Evolutionary conservation across 441 rosid genomes (phyloP).

Genomic region (Corymbia calophylla): DNA sequence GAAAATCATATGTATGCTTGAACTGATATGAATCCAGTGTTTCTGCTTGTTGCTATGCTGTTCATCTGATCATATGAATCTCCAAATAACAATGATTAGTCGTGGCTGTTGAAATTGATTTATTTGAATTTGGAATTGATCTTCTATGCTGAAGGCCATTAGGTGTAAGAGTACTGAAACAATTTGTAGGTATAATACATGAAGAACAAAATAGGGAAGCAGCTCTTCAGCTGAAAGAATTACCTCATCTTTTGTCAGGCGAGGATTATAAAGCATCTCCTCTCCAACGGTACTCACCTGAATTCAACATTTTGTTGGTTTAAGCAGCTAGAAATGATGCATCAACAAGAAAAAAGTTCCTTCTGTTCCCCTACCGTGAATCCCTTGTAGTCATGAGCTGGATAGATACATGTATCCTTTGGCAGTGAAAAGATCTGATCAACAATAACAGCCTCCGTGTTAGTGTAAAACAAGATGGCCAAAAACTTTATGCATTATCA

Average conservation of each 20-base stretch:
- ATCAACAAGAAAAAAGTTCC: neutral
- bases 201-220: neutral
- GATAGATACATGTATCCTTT: slow-evolving; percentile 74
- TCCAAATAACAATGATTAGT: neutral
- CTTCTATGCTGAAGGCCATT: neutral
- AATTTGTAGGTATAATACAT: neutral
- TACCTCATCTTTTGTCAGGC: slow-evolving; percentile 81
- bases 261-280: slow-evolving; percentile 66
- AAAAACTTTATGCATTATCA: neutral
- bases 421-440: slow-evolving; percentile 78
- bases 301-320: neutral
- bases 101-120: neutral
- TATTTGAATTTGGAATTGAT: neutral
- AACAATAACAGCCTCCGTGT: neutral
- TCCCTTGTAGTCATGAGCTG: slow-evolving; percentile 92
- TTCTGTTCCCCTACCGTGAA: slow-evolving; percentile 39
- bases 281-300: slow-evolving; percentile 92
- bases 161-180: neutral
- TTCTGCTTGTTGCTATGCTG: neutral
- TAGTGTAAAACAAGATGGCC: neutral
- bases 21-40: neutral
- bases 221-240: neutral
- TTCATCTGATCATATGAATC: neutral
- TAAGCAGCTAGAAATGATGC: neutral
- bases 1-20: neutral